Evolutionary conservation across 1,139 yeast genomes (phyloP).

Genomic region (Yamadazyma blattariae): DNA sequence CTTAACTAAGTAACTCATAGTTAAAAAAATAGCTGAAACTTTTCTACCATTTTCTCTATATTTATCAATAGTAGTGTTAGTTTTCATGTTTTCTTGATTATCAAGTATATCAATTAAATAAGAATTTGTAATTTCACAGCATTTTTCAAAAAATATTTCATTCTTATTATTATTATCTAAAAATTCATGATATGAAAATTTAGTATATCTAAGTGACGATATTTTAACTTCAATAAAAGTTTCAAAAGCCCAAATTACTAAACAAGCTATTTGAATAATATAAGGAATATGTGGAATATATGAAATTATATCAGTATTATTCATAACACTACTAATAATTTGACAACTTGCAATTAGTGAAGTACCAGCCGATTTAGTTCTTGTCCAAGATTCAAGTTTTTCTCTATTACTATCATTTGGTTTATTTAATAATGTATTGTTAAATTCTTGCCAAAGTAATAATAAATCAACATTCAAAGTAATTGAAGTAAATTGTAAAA

Average conservation of each 20-base stretch:
- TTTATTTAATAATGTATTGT: not conserved
- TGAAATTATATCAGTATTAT: conserved; percentile 15
- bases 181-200: not conserved
- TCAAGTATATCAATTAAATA: not conserved
- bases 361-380: conserved; percentile 17
- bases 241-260: conserved; percentile 19
- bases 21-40: not conserved
- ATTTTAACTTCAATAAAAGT: conserved; percentile 2
- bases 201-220: not conserved
- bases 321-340: conserved; percentile 12
- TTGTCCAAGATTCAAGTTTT: conserved; percentile 14
- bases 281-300: conserved; percentile 19
- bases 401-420: not conserved
- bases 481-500: conserved; percentile 15
- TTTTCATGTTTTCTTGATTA: not conserved
- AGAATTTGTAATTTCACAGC: not conserved
- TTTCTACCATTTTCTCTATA: not conserved
- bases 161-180: not conserved
- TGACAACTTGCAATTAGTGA: conserved; percentile 20
- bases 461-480: conserved; percentile 8
- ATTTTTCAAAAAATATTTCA: not conserved
- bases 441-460: not conserved
- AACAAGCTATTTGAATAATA: conserved; percentile 15
- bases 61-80: not conserved
- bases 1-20: not conserved